Evolutionary conservation across 345 rosid genomes (phyloP).

Genomic region (Linum trigynum): DNA sequence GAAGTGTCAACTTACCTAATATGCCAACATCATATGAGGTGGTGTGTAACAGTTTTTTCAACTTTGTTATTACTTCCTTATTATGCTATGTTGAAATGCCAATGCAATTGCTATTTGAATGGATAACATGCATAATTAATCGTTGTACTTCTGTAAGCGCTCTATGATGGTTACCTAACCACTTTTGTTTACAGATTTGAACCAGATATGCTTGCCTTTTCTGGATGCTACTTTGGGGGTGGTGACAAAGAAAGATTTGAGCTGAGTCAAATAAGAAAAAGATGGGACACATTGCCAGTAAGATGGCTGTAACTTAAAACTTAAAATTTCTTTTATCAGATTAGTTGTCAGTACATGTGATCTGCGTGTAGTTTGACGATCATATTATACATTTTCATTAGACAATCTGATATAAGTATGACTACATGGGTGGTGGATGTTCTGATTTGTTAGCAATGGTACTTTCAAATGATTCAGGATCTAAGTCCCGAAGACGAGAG

Average conservation of each 20-base stretch:
- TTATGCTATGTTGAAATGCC: background rate
- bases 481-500: conserved; percentile 78
- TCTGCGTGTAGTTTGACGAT: background rate
- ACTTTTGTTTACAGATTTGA: conserved; percentile 49
- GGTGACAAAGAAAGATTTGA: conserved; percentile 90
- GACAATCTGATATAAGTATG: background rate
- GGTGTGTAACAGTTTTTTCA: background rate
- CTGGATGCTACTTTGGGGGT: conserved; percentile 98
- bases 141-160: background rate
- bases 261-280: conserved; percentile 82
- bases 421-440: background rate
- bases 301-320: conserved; percentile 22
- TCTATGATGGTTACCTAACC: background rate
- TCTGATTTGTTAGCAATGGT: background rate
- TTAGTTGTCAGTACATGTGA: background rate
- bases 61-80: background rate
- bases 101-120: too few relatives aligned
- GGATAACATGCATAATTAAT: too few relatives aligned
- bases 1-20: background rate
- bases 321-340: background rate
- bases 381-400: background rate
- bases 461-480: conserved; percentile 39
- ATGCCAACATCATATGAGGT: background rate
- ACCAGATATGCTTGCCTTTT: conserved; percentile 98
- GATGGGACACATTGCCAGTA: conserved; percentile 97